Percentiles rank a stretch among this genome's conserved stretches.
Evolutionary conservation across 2,329 filamentous ascomycete genomes (phyloP).

Genomic region (Aspergillus bombycis): DNA sequence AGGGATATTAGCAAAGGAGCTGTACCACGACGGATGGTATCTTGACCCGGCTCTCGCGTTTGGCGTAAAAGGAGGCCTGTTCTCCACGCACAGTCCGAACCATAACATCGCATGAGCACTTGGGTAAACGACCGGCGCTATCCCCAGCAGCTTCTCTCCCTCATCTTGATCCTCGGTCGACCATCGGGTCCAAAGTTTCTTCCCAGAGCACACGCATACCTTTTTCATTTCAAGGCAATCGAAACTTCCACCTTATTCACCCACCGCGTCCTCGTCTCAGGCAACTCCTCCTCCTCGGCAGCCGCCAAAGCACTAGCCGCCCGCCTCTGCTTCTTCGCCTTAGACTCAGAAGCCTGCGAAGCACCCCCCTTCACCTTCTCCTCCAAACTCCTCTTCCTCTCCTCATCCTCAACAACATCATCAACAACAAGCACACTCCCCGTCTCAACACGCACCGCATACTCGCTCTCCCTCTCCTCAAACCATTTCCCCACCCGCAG

Average conservation of each 20-base stretch:
- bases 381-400: conserved; percentile 29
- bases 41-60: background rate
- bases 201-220: background rate
- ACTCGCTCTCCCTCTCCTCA: conserved; percentile 53
- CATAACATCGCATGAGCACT: background rate
- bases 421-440: conserved; percentile 62
- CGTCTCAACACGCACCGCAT: conserved; percentile 56
- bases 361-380: conserved; percentile 23
- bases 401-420: conserved; percentile 56
- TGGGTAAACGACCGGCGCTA: background rate
- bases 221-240: conserved; percentile 45
- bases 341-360: conserved; percentile 25
- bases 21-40: background rate
- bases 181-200: background rate
- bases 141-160: background rate
- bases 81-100: background rate
- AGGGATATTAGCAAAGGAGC: too few species aligned
- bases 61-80: background rate
- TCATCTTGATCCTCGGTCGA: background rate
- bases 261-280: conserved; percentile 50
- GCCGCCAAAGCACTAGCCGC: conserved; percentile 23
- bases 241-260: conserved; percentile 52
- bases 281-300: conserved; percentile 42
- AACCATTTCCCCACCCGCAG: conserved; percentile 61
- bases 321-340: conserved; percentile 35